A percentile compares a stretch with the other conserved stretches of the same genome.
phyloP scores from a whole-genome alignment of 768 basidiomycete species.

The Clitopilus passeckerianus region DNA sequence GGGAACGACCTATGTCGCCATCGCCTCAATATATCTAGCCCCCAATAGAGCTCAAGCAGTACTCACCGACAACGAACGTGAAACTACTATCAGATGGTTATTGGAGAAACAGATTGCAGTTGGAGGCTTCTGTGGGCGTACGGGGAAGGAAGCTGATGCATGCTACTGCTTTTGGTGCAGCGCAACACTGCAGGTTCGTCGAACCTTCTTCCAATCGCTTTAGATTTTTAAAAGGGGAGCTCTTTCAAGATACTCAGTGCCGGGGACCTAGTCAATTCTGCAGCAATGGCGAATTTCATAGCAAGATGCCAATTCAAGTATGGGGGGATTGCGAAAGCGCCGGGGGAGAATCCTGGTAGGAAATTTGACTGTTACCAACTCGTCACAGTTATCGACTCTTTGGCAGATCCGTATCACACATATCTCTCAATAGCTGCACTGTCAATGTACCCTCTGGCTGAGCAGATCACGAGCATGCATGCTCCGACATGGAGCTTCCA shows the following conservation, averaged over 20 bases:
- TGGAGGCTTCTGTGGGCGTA: conserved; percentile 87
- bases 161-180: conserved; percentile 98
- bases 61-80: conserved; percentile 35
- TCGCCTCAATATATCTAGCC: conserved; percentile 67
- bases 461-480: conserved; percentile 21
- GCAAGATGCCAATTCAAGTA: conserved; percentile 78
- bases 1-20: conserved; percentile 89
- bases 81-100: conserved; percentile 71
- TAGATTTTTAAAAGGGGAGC: not conserved
- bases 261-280: conserved; percentile 48
- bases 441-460: conserved; percentile 54
- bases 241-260: conserved; percentile 62
- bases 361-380: not conserved
- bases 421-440: conserved; percentile 85
- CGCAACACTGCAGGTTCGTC: conserved; percentile 68
- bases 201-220: not conserved
- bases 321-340: conserved; percentile 86
- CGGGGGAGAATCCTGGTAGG: conserved; percentile 75
- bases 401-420: conserved; percentile 88
- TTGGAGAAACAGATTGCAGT: conserved; percentile 59
- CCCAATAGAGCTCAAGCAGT: conserved; percentile 17
- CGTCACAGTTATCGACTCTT: not conserved
- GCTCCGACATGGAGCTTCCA: conserved; percentile 50
- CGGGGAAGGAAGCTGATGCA: conserved; percentile 83
- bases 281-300: conserved; percentile 59